phyloP scores from a whole-genome alignment of 169 alveolate species.

The Eimeria tenella region DNA sequence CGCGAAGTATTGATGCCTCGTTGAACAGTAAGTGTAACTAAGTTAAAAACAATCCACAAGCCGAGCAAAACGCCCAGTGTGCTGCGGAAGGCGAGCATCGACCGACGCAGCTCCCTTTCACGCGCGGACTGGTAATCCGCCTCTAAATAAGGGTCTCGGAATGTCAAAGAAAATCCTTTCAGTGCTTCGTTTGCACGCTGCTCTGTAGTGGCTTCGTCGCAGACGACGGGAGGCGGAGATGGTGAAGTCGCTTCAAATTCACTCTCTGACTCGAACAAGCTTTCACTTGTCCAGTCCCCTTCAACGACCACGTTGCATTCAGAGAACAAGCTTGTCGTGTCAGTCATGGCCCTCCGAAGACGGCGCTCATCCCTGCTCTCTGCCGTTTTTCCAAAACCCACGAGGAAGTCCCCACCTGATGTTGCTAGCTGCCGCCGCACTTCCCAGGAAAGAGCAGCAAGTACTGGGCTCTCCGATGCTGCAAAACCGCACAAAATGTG shows the following conservation, averaged over 20 bases:
- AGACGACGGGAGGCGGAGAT: conserved; percentile 46
- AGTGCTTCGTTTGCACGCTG: conserved; percentile 58
- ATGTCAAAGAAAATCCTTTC: conserved; percentile 50
- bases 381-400: conserved; percentile 6
- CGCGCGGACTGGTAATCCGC: conserved; percentile 66
- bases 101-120: conserved; percentile 54
- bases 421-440: conserved; percentile 15
- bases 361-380: conserved; percentile 62
- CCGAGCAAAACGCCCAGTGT: conserved; percentile 10
- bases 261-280: conserved; percentile 43
- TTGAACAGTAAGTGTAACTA: conserved; percentile 9
- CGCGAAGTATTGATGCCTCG: not conserved
- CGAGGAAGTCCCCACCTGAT: conserved; percentile 11
- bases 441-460: conserved; percentile 40
- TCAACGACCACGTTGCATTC: conserved; percentile 47
- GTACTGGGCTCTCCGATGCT: conserved; percentile 55
- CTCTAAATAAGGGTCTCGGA: conserved; percentile 66
- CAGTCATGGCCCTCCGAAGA: conserved; percentile 41
- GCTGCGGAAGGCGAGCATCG: conserved; percentile 21
- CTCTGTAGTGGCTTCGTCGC: conserved; percentile 60
- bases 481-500: not conserved
- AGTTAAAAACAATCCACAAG: conserved; percentile 18
- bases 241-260: conserved; percentile 33
- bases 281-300: conserved; percentile 59
- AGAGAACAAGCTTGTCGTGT: conserved; percentile 34